Base-by-base conservation (phyloP, 2,329 filamentous ascomycete species). In the Neoascochyta sp. region DNA sequence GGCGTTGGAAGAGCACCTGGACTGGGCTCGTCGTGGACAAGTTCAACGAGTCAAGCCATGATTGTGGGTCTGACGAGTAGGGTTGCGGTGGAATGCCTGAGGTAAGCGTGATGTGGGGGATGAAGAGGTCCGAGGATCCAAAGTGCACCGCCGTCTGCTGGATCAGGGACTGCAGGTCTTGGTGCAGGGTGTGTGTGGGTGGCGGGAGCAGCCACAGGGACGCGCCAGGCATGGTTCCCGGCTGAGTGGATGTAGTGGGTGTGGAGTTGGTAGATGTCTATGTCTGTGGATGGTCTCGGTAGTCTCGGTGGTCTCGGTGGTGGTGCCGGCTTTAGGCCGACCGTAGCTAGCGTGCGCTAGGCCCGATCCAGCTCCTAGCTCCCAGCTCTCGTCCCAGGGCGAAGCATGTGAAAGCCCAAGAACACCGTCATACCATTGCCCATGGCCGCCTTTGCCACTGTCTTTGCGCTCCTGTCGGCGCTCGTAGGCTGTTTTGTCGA, bases 121-220 rank as follows among this genome's bases (percentile, higher is more conserved):
- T 39, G 47, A 69, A 69, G 9, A 52, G 39, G 24, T 60, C 41
- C 7, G 54, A 44, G n/a, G 62, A 65, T 26, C 42, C 29, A 43
- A 65, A 66, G 27, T 52, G 51, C 24, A 40, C 19, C 33, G 64
- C 45, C 43, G 50, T 52, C 28, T 52, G 22, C 18, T 47, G 31
- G 43, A 69, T 66, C 28, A 66, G 52, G 15, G 41, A 30, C 5
- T 54, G 34, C n/a, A 67, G 43, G 15, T 47, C 19, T 16, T 44
- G 12, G 28, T 53, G 45, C 16, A 66, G 50, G 9, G 54, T 43
- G 22, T 63, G 55, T 8, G 34, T 16, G n/a, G 43, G 27, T 7
- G 63, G 63, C 3, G 65, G 66, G 10, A 67, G 49, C 7, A 68
- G 57, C 65, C 65, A 68, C 13, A 68, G 60, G 9, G 64, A 67